A percentile compares a stretch with the other conserved stretches of the same genome.
Conservation (phyloP, 2,329 filamentous ascomycete genomes). For the Penicillium sp. region DNA sequence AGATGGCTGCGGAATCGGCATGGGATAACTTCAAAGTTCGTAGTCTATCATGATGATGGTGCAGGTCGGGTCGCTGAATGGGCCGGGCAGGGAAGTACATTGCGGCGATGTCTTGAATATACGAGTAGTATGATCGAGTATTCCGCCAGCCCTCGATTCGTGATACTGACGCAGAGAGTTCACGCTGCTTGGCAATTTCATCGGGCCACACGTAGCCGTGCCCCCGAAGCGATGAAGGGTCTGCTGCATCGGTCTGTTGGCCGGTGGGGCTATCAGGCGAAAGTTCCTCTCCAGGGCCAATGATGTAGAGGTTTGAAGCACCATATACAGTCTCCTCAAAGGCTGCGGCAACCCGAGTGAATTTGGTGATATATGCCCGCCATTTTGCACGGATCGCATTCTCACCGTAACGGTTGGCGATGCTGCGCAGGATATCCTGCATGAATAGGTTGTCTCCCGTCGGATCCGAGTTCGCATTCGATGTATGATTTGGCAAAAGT, state of each 20-base stretch:
- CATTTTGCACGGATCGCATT: constrained; percentile 88
- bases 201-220: constrained; percentile 96
- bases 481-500: constrained; percentile 25
- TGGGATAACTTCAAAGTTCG: constrained; percentile 76
- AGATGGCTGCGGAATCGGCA: constrained; percentile 76
- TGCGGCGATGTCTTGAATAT: constrained; percentile 67
- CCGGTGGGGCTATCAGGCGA: constrained; percentile 52
- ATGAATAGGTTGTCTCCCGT: constrained; percentile 90
- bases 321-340: constrained; percentile 97
- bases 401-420: constrained; percentile 82
- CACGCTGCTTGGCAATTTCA: constrained; percentile 73
- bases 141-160: constrained; percentile 96
- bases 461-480: constrained; percentile 55
- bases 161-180: constrained; percentile 86
- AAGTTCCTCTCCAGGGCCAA: constrained; percentile 68
- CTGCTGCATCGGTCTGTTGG: constrained; percentile 32
- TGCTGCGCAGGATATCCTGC: constrained; percentile 77
- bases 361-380: constrained; percentile 91
- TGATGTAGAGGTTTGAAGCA: constrained; percentile 76
- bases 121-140: constrained; percentile 92
- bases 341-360: constrained; percentile 85
- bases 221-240: constrained; percentile 62
- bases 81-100: constrained; percentile 39
- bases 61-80: constrained; percentile 62
- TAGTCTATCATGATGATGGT: constrained; percentile 89